Evolutionary conservation across 306 rosid species (phyloP), one percentile per base, ranked within the genome.

Genomic region (Rubus idaeus): DNA sequence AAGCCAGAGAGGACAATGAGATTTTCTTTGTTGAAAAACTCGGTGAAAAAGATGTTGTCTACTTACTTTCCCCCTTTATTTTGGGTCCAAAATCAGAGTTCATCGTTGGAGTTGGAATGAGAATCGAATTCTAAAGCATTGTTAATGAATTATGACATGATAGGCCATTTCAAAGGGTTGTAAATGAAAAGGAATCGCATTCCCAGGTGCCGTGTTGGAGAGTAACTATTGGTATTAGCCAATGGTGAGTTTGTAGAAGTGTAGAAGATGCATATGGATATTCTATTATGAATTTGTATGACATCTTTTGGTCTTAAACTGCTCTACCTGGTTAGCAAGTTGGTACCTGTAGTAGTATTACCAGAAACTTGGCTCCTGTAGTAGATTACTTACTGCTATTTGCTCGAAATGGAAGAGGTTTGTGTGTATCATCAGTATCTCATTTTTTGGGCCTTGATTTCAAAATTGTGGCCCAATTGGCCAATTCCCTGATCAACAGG

Each of bases 101-200:
- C 6, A 16, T 9, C 18, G 18, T 1, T 65, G 17, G 26, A 23
- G 12, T 23, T 42, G 5, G 30, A 51, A 75, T 65, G 17, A 63
- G 82, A 77, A 77, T 78, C 68, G 6, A 49, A 50, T 70, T 80
- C 78, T 35, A 1, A 77, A 52, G 44, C 41, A 14, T 6, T 49
- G 62, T 11, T 2, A 5, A 20, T 42, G 64, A 58, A 49, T 44
- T 23, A n/a, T 40, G 10, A 13, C 16, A 67, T 23, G 1, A 8
- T 40, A 10, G 0, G 52, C 77, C 58, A 58, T 51, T 73, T 61
- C 30, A 30, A 44, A 67, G 51, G 73, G 50, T 41, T 49, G 52
- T 17, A 44, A 71, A 23, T 68, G 78, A 46, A 23, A 4, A 41
- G 58, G 77, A 69, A 80, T 84, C 69, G 3, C 45, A 68, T 78